Evolutionary conservation across 495 filamentous ascomycete genomes (phyloP).

Genomic region (Xylaria acuta): DNA sequence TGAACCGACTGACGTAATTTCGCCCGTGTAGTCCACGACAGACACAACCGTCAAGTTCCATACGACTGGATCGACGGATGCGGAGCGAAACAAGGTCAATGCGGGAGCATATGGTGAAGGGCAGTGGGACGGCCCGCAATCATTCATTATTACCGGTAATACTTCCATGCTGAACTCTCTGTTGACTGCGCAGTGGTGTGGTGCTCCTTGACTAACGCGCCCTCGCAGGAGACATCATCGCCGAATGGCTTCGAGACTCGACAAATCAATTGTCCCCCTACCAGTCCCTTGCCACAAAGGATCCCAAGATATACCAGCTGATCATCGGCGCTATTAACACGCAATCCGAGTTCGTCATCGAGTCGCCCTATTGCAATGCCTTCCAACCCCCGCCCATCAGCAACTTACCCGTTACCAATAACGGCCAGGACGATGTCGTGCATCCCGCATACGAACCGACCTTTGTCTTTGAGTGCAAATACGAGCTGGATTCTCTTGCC

Average conservation of each 20-base stretch:
- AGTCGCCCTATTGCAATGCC: conserved; percentile 96
- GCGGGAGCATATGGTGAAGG: conserved; percentile 51
- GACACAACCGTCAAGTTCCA: conserved; percentile 84
- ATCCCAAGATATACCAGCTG: conserved; percentile 73
- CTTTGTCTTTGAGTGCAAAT: conserved; percentile 97
- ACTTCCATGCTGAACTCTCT: not conserved
- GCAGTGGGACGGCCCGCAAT: conserved; percentile 83
- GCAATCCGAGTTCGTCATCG: conserved; percentile 91
- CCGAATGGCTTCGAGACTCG: conserved; percentile 96
- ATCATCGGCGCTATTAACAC: conserved; percentile 97
- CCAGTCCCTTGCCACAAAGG: conserved; percentile 80
- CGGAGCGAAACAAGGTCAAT: conserved; percentile 43
- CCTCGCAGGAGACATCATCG: conserved; percentile 75
- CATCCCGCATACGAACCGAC: conserved; percentile 84
- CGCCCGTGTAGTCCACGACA: conserved; percentile 68
- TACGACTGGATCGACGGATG: conserved; percentile 45
- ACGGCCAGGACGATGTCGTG: conserved; percentile 81
- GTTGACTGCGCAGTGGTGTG: not conserved
- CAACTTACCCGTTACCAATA: conserved; percentile 68
- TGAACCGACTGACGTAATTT: conserved; percentile 29
- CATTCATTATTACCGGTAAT: conserved; percentile 91
- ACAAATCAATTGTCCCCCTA: conserved; percentile 95
- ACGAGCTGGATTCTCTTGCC: conserved; percentile 94
- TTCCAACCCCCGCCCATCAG: conserved; percentile 93
- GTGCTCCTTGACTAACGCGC: not conserved